phyloP scores from a whole-genome alignment of 1,284 basidiomycete species.

The Lignosus rhinocerotis region DNA sequence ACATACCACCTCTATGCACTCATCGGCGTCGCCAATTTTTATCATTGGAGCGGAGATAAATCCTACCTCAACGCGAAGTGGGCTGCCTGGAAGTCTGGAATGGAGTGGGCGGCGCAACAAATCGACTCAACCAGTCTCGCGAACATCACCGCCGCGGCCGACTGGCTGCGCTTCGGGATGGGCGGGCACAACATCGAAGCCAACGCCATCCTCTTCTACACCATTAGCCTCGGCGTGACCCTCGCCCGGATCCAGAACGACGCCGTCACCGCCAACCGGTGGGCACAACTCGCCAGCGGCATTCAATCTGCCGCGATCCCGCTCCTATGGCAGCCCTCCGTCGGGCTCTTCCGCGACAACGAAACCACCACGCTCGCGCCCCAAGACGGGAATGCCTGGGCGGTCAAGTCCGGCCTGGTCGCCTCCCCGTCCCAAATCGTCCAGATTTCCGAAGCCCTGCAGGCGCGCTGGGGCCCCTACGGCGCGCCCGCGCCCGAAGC shows the following conservation, averaged over 20 bases:
- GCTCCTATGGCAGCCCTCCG: conserved; percentile 22
- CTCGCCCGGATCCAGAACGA: conserved; percentile 14
- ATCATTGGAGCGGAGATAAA: conserved; percentile 22
- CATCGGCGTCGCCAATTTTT: conserved; percentile 23
- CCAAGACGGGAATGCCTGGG: conserved; percentile 23
- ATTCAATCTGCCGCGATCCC: conserved; percentile 16
- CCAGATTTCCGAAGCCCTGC: conserved; percentile 14
- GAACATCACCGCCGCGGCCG: conserved; percentile 15
- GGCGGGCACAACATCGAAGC: conserved; percentile 25
- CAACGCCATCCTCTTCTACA: conserved; percentile 22
- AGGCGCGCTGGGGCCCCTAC: conserved; percentile 19
- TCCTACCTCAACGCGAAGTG: conserved; percentile 16
- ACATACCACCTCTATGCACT: conserved; percentile 22
- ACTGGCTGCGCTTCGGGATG: conserved; percentile 24
- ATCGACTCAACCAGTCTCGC: conserved; percentile 19
- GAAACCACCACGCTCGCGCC: conserved; percentile 23
- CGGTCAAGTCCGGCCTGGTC: conserved; percentile 21
- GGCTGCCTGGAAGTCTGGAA: conserved; percentile 13
- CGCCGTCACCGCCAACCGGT: conserved; percentile 3
- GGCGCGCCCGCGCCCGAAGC: conserved; percentile 23
- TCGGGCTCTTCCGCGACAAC: conserved; percentile 23
- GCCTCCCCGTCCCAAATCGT: conserved; percentile 6
- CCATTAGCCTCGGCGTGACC: conserved; percentile 14
- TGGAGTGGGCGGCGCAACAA: conserved; percentile 18
- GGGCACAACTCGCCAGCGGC: conserved; percentile 6